These are phyloP conservation scores for Mycosarcoma mackinlayi DNA, from an alignment of 1,284 basidiomycete genomes.

Conservation along the genomic window DNA sequence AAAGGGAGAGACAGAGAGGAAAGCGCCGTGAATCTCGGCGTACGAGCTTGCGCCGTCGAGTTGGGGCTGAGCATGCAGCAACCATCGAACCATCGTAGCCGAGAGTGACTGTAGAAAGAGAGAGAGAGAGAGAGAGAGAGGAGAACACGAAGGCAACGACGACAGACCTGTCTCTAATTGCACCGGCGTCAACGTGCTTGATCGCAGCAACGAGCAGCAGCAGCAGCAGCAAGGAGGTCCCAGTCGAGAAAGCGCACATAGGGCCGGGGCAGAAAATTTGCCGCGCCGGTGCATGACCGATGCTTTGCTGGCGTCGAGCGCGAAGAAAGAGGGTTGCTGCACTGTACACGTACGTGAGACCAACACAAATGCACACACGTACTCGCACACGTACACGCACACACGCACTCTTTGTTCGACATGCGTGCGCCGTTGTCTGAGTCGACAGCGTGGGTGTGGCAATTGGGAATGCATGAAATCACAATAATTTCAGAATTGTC, in stretches of 20 bases:
- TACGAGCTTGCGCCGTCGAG: too few species aligned
- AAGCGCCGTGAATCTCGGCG: neutral
- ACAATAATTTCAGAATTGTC: too few species aligned
- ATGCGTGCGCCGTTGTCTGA: too few species aligned
- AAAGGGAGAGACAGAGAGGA: neutral
- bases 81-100: conserved; percentile 2
- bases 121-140: neutral
- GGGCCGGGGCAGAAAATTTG: neutral
- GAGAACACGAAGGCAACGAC: too few species aligned
- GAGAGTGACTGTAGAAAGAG: conserved; percentile 7
- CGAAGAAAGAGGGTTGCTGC: neutral
- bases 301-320: neutral
- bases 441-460: too few species aligned
- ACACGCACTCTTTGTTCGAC: neutral
- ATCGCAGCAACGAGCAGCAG: too few species aligned
- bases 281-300: neutral
- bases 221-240: too few species aligned
- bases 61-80: neutral
- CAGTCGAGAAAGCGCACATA: too few species aligned
- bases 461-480: too few species aligned
- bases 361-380: neutral
- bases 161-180: too few species aligned
- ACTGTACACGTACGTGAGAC: neutral
- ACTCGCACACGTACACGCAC: too few species aligned
- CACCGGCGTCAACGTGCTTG: too few species aligned